Evolutionary conservation across 345 rosid species (phyloP), one percentile per base, ranked within the genome.

Genomic region (Gossypium stocksii): DNA sequence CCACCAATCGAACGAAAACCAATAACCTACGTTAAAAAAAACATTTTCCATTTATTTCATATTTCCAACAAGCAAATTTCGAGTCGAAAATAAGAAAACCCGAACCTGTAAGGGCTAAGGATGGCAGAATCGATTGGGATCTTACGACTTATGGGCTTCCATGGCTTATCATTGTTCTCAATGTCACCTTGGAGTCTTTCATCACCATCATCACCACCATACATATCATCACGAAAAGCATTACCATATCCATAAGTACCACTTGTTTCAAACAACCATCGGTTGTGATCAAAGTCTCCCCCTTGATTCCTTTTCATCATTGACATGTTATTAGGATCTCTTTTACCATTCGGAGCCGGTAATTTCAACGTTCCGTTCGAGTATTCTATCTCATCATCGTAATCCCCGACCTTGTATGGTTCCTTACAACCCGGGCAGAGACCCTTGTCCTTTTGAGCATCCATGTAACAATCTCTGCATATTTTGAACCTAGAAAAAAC

Each of bases 381-480:
- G 69, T 70, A 91, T 22, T 91, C 87, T 1, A 82, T 81, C 0
- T 78, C 75, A 2, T 89, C 97, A 15, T 93, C 97, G 0, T 93
- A 20, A 27, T 57, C 98, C 48, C 90, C 92, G 2, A 83, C 74
- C 80, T 80, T 91, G 75, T 92, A 92, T 9, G 79, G 87, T 80
- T 92, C 98, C 80, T 94, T 94, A 80, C 98, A 94, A 3, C 98
- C 97, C 8, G 98, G 98, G 74, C 98, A 94, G 14, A 89, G 25
- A 9, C 98, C 93, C 5, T 72, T 85, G 14, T 89, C 98, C 75
- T 94, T 94, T 46, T 86, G 95, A 3, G 98, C 97, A 74, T 94
- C 98, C 82, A 89, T 29, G 79, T 83, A 94, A 60, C 98, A 94
- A 73, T 94, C 98, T 59, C 98, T 86, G 73, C 98, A 94, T 23